phyloP scores from a whole-genome alignment of 495 filamentous ascomycete species.

The Diplogelasinospora grovesii region DNA sequence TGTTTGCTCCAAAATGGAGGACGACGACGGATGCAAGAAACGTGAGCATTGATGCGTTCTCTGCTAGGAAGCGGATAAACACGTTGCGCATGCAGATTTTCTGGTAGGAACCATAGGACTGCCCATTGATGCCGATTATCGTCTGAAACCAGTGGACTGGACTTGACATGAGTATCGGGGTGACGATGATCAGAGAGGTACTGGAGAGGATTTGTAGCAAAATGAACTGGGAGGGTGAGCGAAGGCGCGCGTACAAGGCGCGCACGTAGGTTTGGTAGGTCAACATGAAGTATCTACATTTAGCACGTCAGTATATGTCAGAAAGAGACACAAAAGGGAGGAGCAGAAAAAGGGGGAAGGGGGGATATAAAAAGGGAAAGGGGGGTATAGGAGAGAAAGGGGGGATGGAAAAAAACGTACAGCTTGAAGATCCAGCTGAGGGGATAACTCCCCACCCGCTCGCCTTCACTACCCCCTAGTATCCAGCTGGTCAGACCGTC shows the following conservation, averaged over 20 bases:
- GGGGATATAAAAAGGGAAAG: too few relatives aligned
- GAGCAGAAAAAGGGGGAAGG: too few relatives aligned
- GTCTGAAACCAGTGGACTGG: conserved; percentile 45
- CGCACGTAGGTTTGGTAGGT: conserved; percentile 67
- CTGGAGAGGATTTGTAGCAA: conserved; percentile 53
- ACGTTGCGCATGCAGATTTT: conserved; percentile 55
- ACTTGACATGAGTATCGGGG: conserved; percentile 53
- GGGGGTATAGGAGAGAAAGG: background rate
- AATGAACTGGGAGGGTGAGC: conserved; percentile 53
- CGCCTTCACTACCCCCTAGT: conserved; percentile 49
- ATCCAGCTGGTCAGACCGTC: conserved; percentile 58
- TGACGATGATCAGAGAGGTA: conserved; percentile 50
- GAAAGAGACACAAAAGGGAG: too few relatives aligned
- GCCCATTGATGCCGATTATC: conserved; percentile 42
- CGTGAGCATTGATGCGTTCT: conserved; percentile 59
- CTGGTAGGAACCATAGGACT: conserved; percentile 51
- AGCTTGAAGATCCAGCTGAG: conserved; percentile 60
- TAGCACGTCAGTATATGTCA: background rate
- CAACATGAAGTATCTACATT: conserved; percentile 53
- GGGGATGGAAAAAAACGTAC: conserved; percentile 38
- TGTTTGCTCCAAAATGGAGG: conserved; percentile 56
- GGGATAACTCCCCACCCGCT: conserved; percentile 56
- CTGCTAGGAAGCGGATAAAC: conserved; percentile 55
- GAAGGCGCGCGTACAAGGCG: conserved; percentile 57
- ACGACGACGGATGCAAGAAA: conserved; percentile 55